Conservation (phyloP, 495 filamentous ascomycete species). For the Penicillium alfredii region DNA sequence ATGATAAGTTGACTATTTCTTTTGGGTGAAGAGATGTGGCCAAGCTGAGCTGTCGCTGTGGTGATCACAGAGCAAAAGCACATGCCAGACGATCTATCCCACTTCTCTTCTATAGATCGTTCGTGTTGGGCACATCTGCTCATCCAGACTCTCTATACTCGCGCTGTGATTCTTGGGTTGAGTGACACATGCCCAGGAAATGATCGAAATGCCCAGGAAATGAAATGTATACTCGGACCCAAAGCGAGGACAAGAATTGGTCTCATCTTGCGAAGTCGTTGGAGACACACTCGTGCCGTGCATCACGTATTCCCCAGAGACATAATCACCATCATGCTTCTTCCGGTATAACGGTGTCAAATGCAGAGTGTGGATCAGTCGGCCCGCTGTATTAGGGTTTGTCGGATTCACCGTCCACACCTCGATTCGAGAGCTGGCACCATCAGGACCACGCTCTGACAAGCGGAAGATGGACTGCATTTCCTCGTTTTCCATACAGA, state of each 20-base stretch:
- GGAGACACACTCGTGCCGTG: slow-evolving; percentile 1
- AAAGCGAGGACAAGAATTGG: neutral
- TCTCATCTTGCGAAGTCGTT: too few relatives aligned
- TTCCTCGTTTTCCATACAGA: slow-evolving; percentile 18
- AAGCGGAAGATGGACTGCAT: slow-evolving; percentile 13
- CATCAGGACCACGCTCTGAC: slow-evolving; percentile 2
- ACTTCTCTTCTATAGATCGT: slow-evolving; percentile 1
- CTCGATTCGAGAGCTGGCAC: slow-evolving; percentile 7
- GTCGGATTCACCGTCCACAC: slow-evolving; percentile 3
- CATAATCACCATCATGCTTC: neutral
- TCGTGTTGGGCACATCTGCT: neutral
- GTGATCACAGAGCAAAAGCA: too few relatives aligned
- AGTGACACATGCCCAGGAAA: neutral
- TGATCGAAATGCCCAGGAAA: neutral
- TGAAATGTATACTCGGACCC: neutral
- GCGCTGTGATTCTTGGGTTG: slow-evolving; percentile 1
- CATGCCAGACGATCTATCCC: too few relatives aligned
- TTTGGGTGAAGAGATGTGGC: too few relatives aligned
- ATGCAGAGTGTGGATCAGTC: neutral
- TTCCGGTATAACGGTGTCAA: slow-evolving; percentile 7
- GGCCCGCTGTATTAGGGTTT: neutral
- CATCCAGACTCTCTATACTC: neutral
- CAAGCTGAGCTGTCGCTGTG: too few relatives aligned
- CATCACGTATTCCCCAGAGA: slow-evolving; percentile 14
- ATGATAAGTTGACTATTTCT: too few relatives aligned